Evolutionary conservation across 768 basidiomycete genomes (phyloP), one percentile per base, ranked within the genome.

Genomic region (Auricularia heimuer): DNA sequence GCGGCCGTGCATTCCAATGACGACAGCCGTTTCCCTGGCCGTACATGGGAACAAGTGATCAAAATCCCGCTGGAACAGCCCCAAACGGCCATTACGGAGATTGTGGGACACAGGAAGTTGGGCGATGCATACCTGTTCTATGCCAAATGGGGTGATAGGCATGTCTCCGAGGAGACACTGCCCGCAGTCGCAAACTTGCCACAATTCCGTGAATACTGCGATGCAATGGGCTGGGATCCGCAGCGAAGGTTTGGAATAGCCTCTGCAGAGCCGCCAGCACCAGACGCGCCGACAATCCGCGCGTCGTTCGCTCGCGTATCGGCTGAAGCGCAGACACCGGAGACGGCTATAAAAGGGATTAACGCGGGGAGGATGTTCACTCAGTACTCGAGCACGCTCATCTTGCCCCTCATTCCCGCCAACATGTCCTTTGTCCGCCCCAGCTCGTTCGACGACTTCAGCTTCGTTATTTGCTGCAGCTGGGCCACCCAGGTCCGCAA

Each of bases 1-100:
- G 0, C 51, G 65, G 0, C 68, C 64, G 0, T 74, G 75, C 42
- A 7, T 69, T 2, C 70, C 0, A 82, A 81, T 65, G 75, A 81
- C 63, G 67, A 74, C 36, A 3, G 63, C 0, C 62, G 73, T 0
- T 82, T 81, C 68, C 79, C 80, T 1, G 71, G 71, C 0, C 71
- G 76, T 0, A 51, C 11, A 8, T 51, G 47, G 47, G 47, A 51
- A 51, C 47, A 51, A 51, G 16, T 51, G 11, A 18, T 16, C 14
- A 8, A 18, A 16, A 51, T 51, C 21, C 18, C 47, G 6, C 47
- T 51, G 4, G 47, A 21, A 16, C 4, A 16, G 8, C 16, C 16
- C 10, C 10, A 16, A 6, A 8, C 16, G 16, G 8, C 4, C 16
- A 51, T 51, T 6, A 21, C 47, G 4, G 47, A 51, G 47, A 18